A percentile compares a stretch with the other conserved stretches of the same genome.
Evolutionary conservation across 345 rosid species (phyloP).

Genomic region (Citrus hindsii): DNA sequence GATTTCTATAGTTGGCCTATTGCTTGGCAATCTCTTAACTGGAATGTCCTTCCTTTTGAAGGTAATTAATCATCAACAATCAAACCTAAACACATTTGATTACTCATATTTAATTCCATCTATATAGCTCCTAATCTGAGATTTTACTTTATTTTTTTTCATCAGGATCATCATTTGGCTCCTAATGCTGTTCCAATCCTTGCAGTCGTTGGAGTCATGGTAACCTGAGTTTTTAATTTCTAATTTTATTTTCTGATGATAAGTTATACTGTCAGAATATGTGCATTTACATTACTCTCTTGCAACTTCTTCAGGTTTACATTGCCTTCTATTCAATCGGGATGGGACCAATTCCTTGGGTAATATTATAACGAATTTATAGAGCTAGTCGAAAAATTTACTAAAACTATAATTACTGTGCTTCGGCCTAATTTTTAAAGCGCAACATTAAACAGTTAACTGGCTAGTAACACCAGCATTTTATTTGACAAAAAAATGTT

Average conservation of each 20-base stretch:
- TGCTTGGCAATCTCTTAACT: slow-evolving; percentile 30
- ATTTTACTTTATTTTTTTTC: too few species aligned
- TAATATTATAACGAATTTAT: background rate
- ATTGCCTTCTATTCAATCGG: slow-evolving; percentile 20
- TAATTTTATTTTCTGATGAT: background rate
- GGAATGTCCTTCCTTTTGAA: slow-evolving; percentile 42
- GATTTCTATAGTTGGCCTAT: slow-evolving; percentile 43
- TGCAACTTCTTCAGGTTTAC: slow-evolving; percentile 18
- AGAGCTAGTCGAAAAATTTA: background rate
- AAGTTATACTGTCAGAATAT: background rate
- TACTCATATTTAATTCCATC: background rate
- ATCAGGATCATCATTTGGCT: slow-evolving; percentile 32
- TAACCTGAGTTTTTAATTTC: background rate
- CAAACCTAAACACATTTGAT: background rate
- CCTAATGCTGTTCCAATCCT: slow-evolving; percentile 27
- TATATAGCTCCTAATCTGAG: background rate
- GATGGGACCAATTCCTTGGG: slow-evolving; percentile 29
- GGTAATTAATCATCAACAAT: slow-evolving; percentile 14
- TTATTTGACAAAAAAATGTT: too few species aligned
- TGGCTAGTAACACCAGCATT: too few species aligned
- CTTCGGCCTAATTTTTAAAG: too few species aligned
- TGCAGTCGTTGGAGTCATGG: slow-evolving; percentile 44
- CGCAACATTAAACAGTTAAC: too few species aligned
- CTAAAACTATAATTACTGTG: too few species aligned
- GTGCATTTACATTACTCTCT: background rate